Conservation (phyloP, 2,329 filamentous ascomycete genomes). For the Epichloe coenophiala region DNA sequence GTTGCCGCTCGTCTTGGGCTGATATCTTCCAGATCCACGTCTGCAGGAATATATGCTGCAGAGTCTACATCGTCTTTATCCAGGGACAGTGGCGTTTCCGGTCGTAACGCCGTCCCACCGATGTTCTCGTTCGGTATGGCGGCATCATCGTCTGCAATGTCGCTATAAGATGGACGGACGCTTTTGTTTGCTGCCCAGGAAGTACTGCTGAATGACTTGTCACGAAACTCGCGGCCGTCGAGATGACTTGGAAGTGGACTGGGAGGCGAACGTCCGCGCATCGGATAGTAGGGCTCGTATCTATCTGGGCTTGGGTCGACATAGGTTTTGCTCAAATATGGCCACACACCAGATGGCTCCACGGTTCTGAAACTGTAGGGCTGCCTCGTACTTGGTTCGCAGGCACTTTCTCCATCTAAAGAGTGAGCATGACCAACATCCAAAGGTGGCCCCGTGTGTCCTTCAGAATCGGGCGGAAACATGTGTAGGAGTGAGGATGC, state of each 20-base stretch:
- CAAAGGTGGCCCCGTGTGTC: slow-evolving; percentile 16
- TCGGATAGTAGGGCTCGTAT: slow-evolving; percentile 32
- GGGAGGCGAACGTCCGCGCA: slow-evolving; percentile 39
- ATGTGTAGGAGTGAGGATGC: slow-evolving; percentile 57
- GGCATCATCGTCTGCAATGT: slow-evolving; percentile 14
- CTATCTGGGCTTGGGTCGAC: slow-evolving; percentile 20
- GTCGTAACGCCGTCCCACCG: not conserved
- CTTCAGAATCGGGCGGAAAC: slow-evolving; percentile 39
- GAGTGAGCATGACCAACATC: slow-evolving; percentile 27
- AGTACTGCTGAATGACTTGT: slow-evolving; percentile 16
- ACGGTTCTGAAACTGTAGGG: slow-evolving; percentile 24
- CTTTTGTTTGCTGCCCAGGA: slow-evolving; percentile 25
- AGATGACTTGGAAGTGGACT: slow-evolving; percentile 34
- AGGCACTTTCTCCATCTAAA: slow-evolving; percentile 25
- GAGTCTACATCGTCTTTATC: not conserved
- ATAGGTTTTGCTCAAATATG: slow-evolving; percentile 25
- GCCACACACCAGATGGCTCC: slow-evolving; percentile 30
- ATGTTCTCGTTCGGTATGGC: slow-evolving; percentile 3
- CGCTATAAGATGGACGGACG: slow-evolving; percentile 27
- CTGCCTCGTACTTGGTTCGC: slow-evolving; percentile 20
- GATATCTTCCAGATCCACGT: not conserved
- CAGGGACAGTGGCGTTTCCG: not conserved
- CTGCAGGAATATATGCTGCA: not conserved
- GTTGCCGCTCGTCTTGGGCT: slow-evolving; percentile 2
- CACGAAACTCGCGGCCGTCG: slow-evolving; percentile 21